phyloP scores from a whole-genome alignment of 495 filamentous ascomycete genomes.

The Penicillium argentinense region DNA sequence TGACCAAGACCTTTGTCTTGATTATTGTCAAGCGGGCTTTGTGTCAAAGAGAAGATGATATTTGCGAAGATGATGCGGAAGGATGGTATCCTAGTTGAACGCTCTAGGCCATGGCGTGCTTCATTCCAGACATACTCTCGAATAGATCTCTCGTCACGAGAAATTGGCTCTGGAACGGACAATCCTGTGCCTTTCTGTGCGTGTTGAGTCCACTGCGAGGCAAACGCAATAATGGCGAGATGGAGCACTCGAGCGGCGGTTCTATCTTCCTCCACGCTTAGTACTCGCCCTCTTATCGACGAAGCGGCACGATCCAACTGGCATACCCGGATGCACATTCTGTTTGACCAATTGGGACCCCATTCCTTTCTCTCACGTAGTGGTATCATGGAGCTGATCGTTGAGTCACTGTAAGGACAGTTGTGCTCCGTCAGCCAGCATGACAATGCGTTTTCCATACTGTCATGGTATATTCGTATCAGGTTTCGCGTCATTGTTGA shows the following conservation, averaged over 20 bases:
- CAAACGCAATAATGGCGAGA: conserved; percentile 46
- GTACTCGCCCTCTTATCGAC: conserved; percentile 27
- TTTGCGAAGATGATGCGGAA: conserved; percentile 46
- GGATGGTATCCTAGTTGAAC: conserved; percentile 36
- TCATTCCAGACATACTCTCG: conserved; percentile 45
- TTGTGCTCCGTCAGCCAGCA: conserved; percentile 51
- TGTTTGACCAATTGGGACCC: conserved; percentile 43
- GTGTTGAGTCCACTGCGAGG: conserved; percentile 46
- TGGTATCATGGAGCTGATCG: not conserved
- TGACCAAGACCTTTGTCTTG: conserved; percentile 20
- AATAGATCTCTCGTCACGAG: conserved; percentile 32
- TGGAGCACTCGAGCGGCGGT: conserved; percentile 39
- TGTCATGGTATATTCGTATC: conserved; percentile 49
- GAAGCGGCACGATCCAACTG: conserved; percentile 37
- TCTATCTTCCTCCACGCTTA: conserved; percentile 37
- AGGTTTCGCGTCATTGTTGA: conserved; percentile 35
- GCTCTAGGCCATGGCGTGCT: conserved; percentile 36
- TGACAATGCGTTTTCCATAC: conserved; percentile 46
- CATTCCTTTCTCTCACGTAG: conserved; percentile 21
- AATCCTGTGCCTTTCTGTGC: conserved; percentile 18
- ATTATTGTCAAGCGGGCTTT: conserved; percentile 31
- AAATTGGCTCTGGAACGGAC: conserved; percentile 9
- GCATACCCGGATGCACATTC: conserved; percentile 45
- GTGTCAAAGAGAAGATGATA: conserved; percentile 48
- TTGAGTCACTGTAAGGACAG: conserved; percentile 42